Base-by-base conservation (phyloP, 2,329 filamentous ascomycete species). In the Nemania diffusa region DNA sequence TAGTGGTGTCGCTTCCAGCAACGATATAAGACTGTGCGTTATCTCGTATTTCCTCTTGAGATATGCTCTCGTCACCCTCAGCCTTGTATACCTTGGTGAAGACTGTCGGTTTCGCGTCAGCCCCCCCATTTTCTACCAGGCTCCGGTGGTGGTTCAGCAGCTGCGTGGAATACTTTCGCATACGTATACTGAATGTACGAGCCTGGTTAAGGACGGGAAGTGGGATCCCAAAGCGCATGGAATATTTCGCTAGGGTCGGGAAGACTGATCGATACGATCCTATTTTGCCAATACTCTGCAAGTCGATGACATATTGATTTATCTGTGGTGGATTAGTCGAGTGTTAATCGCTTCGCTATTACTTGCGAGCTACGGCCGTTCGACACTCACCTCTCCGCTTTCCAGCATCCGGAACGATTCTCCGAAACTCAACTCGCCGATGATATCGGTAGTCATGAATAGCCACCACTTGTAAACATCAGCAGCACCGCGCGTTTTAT, bases 381-480 rank as follows among this genome's bases (percentile, higher is more conserved):
- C 1, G 34, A 32, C 24, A 69, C 77, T 64, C 68, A 85, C 84
- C 76, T 83, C 75, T 17, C 84, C 84, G 26, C 73, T 70, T 58
- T 88, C 85, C 5, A 89, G 72, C 77, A 84, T 84, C 0, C 77
- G 76, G 60, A 88, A 87, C 0, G 84, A 84, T 27, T 87, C 81
- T 0, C 86, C 86, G 73, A 88, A 88, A 0, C 77, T 81, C 8
- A 88, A 73, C 55, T 86, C 80, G 0, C 82, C 84, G 52, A 88
- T 84, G 1, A 87, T 77, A 72, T 89, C 87, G 0, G 84, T 86
- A 0, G 85, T 76, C 78, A 87, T 81, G 58, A 87, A 85, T 1
- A 81, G 73, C 79, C 80, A 86, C 86, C 85, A 88, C 62, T 86
- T 86, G 64, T 81, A 78, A 0, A 88, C 73, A 65, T 89, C 85